Evolutionary conservation across 2,329 filamentous ascomycete species (phyloP).

Genomic region (Pseudocercospora fuligena): DNA sequence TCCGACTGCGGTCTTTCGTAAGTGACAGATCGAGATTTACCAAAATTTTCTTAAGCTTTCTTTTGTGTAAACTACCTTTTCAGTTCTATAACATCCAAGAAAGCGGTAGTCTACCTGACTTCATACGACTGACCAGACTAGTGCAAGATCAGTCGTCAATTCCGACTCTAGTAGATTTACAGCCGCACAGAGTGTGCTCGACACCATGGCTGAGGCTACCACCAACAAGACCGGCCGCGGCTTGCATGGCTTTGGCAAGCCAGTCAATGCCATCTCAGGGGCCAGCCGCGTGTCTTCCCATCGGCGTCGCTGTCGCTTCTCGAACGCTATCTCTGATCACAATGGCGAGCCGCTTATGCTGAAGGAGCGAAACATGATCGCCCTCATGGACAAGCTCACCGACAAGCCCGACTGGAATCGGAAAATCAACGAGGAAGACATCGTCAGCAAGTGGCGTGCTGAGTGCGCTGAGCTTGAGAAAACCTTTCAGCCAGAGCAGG

Average conservation of each 20-base stretch:
- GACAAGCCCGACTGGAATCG: constrained; percentile 41
- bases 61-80: too few relatives aligned
- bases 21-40: neutral
- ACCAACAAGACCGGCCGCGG: neutral
- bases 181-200: neutral
- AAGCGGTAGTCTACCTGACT: too few relatives aligned
- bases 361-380: constrained; percentile 38
- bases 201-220: neutral
- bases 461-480: constrained; percentile 27
- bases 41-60: too few relatives aligned
- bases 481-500: constrained; percentile 17
- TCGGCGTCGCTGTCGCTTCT: constrained; percentile 19
- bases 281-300: neutral
- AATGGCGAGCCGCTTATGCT: constrained; percentile 25
- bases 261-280: constrained; percentile 17
- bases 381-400: constrained; percentile 36
- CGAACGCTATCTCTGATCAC: constrained; percentile 32
- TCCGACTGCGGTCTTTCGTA: neutral
- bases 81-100: too few relatives aligned
- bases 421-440: constrained; percentile 37
- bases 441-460: constrained; percentile 34
- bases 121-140: too few relatives aligned
- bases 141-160: too few relatives aligned
- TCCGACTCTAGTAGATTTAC: too few relatives aligned
- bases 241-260: constrained; percentile 17